Evolutionary conservation across 139 green algal species (phyloP), one percentile per base, ranked within the genome.

Genomic region (Chlamydomonas sphaeroides): DNA sequence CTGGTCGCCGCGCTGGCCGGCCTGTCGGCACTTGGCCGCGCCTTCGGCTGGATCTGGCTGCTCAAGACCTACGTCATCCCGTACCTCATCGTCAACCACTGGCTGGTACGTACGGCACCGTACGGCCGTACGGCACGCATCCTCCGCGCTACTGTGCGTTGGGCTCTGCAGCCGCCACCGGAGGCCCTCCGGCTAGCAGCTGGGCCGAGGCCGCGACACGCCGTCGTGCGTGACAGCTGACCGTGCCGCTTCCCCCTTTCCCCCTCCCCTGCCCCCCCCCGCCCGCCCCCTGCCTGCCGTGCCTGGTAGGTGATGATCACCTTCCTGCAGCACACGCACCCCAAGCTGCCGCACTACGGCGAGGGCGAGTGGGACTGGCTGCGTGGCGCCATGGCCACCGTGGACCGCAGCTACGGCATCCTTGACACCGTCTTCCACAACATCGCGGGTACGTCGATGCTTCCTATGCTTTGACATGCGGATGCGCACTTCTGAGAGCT

Each of bases 361-460:
- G 88, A 88, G 45, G 66, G 89, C 33, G 94, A 98, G 84, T 98
- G 95, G 95, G 93, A 98, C 81, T 98, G 95, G 95, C 91, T 98
- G 77, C 80, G 94, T 0, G 95, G 95, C 35, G 95, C 95, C 5
- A 88, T 98, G 65, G 87, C 94, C 53, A 98, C 95, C 32, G 92
- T 97, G 17, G 95, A 98, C 89, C 48, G 83, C 33, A 88, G 84
- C 76, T 98, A 98, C 78, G 95, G 95, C 80, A 78, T 96, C 78
- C 85, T 98, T 62, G 90, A 97, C 86, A 48, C 87, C 10, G 38
- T 96, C 26, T 93, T 94, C 79, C 95, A 98, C 86, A 91, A 95
- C 93, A 98, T 98, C 76, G 89, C 90, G 6, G 56, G 56, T 62
- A n/a, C n/a, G n/a, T n/a, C n/a, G n/a, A n/a, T n/a, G n/a, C n/a